These are phyloP conservation scores for Orbilia ellipsospora DNA, from an alignment of 2,329 filamentous ascomycete genomes.

Conservation along the genomic window DNA sequence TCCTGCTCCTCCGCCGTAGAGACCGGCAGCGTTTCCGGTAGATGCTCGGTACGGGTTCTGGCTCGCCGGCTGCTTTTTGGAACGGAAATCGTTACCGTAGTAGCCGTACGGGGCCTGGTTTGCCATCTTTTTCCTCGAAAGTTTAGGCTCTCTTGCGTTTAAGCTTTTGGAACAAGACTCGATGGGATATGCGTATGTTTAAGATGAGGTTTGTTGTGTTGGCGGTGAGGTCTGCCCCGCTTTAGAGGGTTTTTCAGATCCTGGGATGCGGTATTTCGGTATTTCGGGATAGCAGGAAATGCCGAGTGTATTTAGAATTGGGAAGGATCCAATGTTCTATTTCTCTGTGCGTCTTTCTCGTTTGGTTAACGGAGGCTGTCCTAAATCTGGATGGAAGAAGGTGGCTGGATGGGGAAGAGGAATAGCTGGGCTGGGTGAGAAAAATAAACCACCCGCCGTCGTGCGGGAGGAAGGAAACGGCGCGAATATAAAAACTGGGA, in stretches of 20 bases:
- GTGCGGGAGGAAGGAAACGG: slow-evolving; percentile 5
- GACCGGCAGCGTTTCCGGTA: slow-evolving; percentile 35
- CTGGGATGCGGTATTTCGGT: not conserved
- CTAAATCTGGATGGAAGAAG: not conserved
- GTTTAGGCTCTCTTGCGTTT: not conserved
- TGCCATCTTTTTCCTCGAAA: slow-evolving; percentile 23
- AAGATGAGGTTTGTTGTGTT: not conserved
- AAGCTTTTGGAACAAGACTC: not conserved
- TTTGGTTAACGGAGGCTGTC: not conserved
- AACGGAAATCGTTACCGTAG: slow-evolving; percentile 10
- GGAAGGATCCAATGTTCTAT: not conserved
- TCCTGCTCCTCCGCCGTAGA: slow-evolving; percentile 22
- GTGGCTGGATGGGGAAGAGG: not conserved
- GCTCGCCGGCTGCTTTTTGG: slow-evolving; percentile 29
- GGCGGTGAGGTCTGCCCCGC: not conserved
- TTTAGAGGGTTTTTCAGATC: not conserved
- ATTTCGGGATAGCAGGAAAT: not conserved
- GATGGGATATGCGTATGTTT: too few relatives aligned
- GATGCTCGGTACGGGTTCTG: slow-evolving; percentile 45
- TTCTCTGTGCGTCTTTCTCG: not conserved
- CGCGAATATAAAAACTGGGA: slow-evolving; percentile 16
- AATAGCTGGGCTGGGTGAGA: not conserved
- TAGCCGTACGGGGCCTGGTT: slow-evolving; percentile 35
- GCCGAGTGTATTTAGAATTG: not conserved
- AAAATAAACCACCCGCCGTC: not conserved